Conservation (phyloP, 1,284 basidiomycete species). For the Cryptococcus jaspeensis region DNA sequence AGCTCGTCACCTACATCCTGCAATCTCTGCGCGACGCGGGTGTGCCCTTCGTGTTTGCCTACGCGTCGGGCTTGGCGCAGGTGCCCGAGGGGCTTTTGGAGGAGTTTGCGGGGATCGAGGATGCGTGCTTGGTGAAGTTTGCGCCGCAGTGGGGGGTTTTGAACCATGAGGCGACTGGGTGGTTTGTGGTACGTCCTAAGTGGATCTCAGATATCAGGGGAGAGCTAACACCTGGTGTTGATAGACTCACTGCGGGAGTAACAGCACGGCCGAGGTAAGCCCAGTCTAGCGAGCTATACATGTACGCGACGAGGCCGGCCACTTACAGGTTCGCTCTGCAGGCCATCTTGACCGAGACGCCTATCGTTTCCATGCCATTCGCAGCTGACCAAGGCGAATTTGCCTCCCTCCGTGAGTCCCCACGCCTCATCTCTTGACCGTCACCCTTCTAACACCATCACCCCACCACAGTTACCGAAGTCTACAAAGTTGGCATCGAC, state of each 20-base stretch:
- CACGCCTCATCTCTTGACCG: slow-evolving; percentile 2
- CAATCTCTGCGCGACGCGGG: background rate
- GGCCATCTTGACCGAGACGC: slow-evolving; percentile 19
- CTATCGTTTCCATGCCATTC: slow-evolving; percentile 26
- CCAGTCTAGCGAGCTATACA: background rate
- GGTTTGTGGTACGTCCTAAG: slow-evolving; percentile 19
- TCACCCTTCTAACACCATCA: background rate
- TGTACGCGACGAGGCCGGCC: background rate
- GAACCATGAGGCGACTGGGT: slow-evolving; percentile 21
- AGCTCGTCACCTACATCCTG: background rate
- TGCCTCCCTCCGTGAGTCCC: slow-evolving; percentile 5
- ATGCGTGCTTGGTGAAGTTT: slow-evolving; percentile 19
- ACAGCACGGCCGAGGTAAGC: slow-evolving; percentile 21
- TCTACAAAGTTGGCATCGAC: slow-evolving; percentile 18
- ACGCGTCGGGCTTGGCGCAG: slow-evolving; percentile 16
- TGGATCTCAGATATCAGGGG: background rate
- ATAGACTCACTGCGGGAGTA: slow-evolving; percentile 27
- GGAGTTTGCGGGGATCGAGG: slow-evolving; percentile 11
- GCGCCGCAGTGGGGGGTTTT: slow-evolving; percentile 29
- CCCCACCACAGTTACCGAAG: slow-evolving; percentile 4
- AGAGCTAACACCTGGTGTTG: background rate
- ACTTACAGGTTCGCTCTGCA: no score
- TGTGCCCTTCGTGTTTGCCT: slow-evolving; percentile 23
- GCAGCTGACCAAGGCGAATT: slow-evolving; percentile 29
- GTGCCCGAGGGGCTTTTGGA: slow-evolving; percentile 12